These are phyloP conservation scores for Amanita pallidorosea DNA, from an alignment of 768 basidiomycete species.

Conservation along the genomic window DNA sequence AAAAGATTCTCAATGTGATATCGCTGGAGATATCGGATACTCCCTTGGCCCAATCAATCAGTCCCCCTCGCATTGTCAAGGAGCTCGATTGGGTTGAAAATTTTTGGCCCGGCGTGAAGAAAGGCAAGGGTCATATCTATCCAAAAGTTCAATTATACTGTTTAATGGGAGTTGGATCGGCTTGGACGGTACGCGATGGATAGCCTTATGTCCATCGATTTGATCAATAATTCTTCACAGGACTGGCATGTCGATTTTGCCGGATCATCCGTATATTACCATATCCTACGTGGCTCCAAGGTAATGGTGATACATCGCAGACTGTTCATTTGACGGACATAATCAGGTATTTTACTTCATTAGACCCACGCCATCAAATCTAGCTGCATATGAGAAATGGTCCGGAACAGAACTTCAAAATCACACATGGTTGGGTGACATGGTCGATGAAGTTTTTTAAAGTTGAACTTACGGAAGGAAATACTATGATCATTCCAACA, in stretches of 20 bases:
- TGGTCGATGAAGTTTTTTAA: conserved; percentile 88
- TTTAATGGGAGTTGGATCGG: conserved; percentile 87
- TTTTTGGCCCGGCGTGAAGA: conserved; percentile 79
- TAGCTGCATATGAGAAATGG: conserved; percentile 89
- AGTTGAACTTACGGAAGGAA: conserved; percentile 64
- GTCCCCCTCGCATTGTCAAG: conserved; percentile 74
- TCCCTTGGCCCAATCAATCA: conserved; percentile 62
- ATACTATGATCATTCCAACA: conserved; percentile 90
- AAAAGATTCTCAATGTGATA: conserved; percentile 92
- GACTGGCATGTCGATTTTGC: conserved; percentile 99
- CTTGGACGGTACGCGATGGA: conserved; percentile 73
- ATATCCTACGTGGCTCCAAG: conserved; percentile 80
- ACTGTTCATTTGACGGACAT: conserved; percentile 5
- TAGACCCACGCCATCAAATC: conserved; percentile 74
- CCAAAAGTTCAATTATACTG: conserved; percentile 97
- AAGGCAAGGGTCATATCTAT: conserved; percentile 61
- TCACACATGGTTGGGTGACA: conserved; percentile 83
- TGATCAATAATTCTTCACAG: conserved; percentile 25
- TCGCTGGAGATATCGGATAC: conserved; percentile 90
- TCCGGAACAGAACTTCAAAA: conserved; percentile 87
- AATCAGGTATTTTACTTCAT: conserved; percentile 88
- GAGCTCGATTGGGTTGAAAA: conserved; percentile 97
- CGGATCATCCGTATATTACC: conserved; percentile 96
- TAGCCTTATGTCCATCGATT: not conserved
- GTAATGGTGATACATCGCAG: conserved; percentile 23